Evolutionary conservation across 495 filamentous ascomycete species (phyloP).

Genomic region (Copromyces sp.): DNA sequence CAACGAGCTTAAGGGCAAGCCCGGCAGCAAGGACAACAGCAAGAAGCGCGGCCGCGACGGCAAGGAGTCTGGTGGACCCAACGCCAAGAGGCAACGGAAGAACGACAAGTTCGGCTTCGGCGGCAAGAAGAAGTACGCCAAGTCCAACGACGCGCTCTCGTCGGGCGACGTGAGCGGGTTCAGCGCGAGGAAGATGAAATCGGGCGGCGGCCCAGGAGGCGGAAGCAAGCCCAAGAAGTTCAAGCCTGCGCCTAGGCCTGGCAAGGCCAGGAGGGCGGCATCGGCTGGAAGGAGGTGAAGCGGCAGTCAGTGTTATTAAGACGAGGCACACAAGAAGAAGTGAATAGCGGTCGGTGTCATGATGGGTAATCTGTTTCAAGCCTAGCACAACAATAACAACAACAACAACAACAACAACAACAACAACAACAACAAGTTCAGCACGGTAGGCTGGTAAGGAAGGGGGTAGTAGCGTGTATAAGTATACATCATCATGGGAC

Average conservation of each 20-base stretch:
- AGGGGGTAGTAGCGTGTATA: background rate
- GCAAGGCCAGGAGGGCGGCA: constrained; percentile 34
- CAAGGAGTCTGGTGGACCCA: constrained; percentile 33
- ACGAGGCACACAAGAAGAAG: background rate
- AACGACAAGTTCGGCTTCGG: constrained; percentile 89
- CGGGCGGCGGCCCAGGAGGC: constrained; percentile 10
- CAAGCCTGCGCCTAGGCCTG: constrained; percentile 13
- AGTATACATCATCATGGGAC: background rate
- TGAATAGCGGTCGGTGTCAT: background rate
- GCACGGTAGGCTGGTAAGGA: background rate
- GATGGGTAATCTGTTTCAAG: background rate
- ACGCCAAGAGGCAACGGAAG: constrained; percentile 78
- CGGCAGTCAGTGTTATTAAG: too few relatives aligned
- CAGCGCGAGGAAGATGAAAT: constrained; percentile 78
- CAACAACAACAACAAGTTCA: background rate
- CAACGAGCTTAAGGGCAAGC: constrained; percentile 49
- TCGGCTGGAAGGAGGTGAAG: background rate
- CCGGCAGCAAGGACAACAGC: constrained; percentile 21
- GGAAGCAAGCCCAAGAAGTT: constrained; percentile 16
- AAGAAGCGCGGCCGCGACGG: constrained; percentile 27
- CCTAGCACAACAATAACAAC: background rate
- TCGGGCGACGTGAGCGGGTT: constrained; percentile 70
- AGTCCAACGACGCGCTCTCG: constrained; percentile 77
- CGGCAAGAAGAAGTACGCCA: constrained; percentile 80
- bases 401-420: background rate